These are phyloP conservation scores for Penicillium thymicola DNA, from an alignment of 2,329 filamentous ascomycete genomes.

Conservation along the genomic window DNA sequence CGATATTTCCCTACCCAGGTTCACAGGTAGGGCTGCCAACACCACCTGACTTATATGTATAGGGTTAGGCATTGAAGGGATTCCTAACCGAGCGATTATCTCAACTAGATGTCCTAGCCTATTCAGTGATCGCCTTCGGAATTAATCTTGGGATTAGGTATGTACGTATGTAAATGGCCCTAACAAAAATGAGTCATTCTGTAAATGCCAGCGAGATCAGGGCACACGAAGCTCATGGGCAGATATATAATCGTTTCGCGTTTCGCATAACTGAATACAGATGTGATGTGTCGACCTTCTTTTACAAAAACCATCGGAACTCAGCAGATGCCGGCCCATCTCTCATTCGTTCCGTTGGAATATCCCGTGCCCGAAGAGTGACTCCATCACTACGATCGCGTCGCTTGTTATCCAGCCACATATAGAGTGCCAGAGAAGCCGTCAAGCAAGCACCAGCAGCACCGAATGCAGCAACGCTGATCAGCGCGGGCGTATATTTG, in stretches of 20 bases:
- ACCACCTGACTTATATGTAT: background rate
- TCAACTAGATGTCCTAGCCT: background rate
- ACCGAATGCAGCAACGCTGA: constrained; percentile 54
- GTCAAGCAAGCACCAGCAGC: constrained; percentile 57
- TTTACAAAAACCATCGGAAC: constrained; percentile 56
- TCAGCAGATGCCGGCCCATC: constrained; percentile 54
- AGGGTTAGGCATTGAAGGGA: background rate
- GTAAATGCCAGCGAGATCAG: background rate
- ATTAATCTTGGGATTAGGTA: background rate
- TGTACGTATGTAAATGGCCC: no score
- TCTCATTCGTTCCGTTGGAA: constrained; percentile 55
- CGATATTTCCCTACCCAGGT: background rate
- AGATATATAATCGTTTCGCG: background rate
- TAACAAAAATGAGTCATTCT: background rate
- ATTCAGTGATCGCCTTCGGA: background rate
- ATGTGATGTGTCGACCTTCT: background rate
- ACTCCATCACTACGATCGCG: constrained; percentile 57
- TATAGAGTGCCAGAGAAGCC: constrained; percentile 57
- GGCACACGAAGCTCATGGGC: background rate
- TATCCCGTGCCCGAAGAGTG: constrained; percentile 53
- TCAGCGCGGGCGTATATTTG: constrained; percentile 64
- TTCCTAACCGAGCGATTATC: background rate
- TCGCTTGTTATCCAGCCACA: constrained; percentile 63
- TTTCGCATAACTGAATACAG: background rate
- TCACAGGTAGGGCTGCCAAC: background rate